phyloP scores from a whole-genome alignment of 2,329 filamentous ascomycete genomes.

The Alternaria consortialis region DNA sequence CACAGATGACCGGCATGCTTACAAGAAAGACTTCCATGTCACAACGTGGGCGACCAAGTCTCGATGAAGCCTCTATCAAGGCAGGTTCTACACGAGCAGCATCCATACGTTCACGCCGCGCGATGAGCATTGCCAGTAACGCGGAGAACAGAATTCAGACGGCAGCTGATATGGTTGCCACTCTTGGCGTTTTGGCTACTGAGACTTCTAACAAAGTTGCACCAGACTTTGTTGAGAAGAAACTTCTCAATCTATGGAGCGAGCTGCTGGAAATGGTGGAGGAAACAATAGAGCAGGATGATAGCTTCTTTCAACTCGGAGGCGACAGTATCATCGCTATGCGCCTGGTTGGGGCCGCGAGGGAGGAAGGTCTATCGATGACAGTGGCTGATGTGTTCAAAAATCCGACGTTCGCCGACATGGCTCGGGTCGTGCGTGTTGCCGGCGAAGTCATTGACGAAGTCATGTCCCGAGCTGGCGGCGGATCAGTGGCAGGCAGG shows the following conservation, averaged over 20 bases:
- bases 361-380: constrained; percentile 46
- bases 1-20: constrained; percentile 43
- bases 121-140: constrained; percentile 40
- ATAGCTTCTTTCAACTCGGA: constrained; percentile 47
- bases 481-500: constrained; percentile 25
- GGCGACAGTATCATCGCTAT: constrained; percentile 48
- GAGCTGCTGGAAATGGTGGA: constrained; percentile 47
- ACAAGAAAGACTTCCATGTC: constrained; percentile 37
- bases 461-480: constrained; percentile 45
- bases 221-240: constrained; percentile 47
- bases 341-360: constrained; percentile 45
- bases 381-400: constrained; percentile 49
- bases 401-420: constrained; percentile 46
- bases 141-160: constrained; percentile 42
- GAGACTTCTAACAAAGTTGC: constrained; percentile 39
- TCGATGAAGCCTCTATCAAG: constrained; percentile 34
- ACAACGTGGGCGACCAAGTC: constrained; percentile 31
- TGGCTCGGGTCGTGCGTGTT: constrained; percentile 45
- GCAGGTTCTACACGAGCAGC: constrained; percentile 13
- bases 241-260: constrained; percentile 43
- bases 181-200: constrained; percentile 41
- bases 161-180: constrained; percentile 46
- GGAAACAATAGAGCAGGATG: constrained; percentile 43
- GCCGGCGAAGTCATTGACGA: constrained; percentile 48
- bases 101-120: constrained; percentile 34